A percentile compares a stretch with the other conserved stretches of the same genome.
Evolutionary conservation across 164 flowering plant species (phyloP).

Genomic region (Sextonia rubra): DNA sequence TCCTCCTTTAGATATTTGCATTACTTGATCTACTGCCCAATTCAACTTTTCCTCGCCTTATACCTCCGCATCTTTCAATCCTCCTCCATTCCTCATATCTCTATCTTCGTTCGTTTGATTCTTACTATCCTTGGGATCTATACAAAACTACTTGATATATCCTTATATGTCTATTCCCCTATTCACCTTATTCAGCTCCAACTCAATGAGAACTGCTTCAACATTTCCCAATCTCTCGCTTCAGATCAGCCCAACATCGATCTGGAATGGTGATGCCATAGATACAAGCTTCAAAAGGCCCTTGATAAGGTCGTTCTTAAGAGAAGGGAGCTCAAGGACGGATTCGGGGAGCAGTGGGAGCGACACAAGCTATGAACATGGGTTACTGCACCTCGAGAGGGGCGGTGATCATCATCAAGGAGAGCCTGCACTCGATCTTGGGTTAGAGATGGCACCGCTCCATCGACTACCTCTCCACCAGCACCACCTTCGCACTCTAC

Average conservation of each 20-base stretch:
- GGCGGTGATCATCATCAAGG: slow-evolving; percentile 10
- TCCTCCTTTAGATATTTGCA: slow-evolving; percentile 11
- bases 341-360: slow-evolving; percentile 67
- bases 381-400: slow-evolving; percentile 20
- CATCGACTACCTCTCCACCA: slow-evolving; percentile 14
- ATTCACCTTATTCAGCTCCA: slow-evolving; percentile 18
- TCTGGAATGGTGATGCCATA: slow-evolving; percentile 21
- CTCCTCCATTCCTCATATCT: background rate
- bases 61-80: background rate
- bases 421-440: slow-evolving; percentile 54
- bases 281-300: slow-evolving; percentile 22
- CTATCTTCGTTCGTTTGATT: background rate
- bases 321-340: slow-evolving; percentile 40
- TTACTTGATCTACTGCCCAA: slow-evolving; percentile 5
- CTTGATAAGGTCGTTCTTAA: slow-evolving; percentile 17
- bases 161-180: background rate
- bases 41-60: background rate
- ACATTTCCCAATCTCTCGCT: slow-evolving; percentile 71
- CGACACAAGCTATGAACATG: slow-evolving; percentile 67
- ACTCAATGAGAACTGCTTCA: slow-evolving; percentile 28
- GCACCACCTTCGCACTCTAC: slow-evolving; percentile 23
- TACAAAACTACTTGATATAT: background rate
- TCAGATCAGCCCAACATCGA: slow-evolving; percentile 69
- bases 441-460: slow-evolving; percentile 34
- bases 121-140: background rate